Conservation (phyloP, 352 stramenopile genomes). For the Phytophthora pisi region DNA sequence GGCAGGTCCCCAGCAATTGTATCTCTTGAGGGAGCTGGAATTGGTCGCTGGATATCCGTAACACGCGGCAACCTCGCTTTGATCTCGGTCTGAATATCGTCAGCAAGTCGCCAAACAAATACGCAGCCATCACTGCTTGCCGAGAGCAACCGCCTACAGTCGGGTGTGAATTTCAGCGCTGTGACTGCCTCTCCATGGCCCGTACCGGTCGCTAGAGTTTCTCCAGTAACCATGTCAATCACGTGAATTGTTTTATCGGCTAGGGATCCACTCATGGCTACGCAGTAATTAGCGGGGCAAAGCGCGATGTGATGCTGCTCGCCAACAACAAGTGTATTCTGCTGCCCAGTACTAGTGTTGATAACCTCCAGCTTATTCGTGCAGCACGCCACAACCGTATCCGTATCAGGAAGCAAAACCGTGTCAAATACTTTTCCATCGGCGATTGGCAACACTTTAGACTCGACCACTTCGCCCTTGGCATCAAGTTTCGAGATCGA, state of each 20-base stretch:
- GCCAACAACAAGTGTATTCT: conserved; percentile 65
- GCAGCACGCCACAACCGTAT: conserved; percentile 68
- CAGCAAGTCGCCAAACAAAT: conserved; percentile 87
- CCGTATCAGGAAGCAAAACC: conserved; percentile 69
- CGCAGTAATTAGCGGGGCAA: conserved; percentile 68
- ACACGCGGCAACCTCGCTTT: conserved; percentile 58
- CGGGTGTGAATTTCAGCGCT: conserved; percentile 81
- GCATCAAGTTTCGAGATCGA: conserved; percentile 55
- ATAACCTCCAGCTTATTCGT: conserved; percentile 88
- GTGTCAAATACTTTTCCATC: conserved; percentile 84
- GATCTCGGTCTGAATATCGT: conserved; percentile 75
- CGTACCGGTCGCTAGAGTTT: conserved; percentile 75
- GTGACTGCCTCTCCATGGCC: conserved; percentile 89
- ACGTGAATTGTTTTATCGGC: conserved; percentile 90
- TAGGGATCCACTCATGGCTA: conserved; percentile 81
- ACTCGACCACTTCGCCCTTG: conserved; percentile 45
- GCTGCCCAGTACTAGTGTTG: conserved; percentile 63
- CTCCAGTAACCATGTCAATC: conserved; percentile 79
- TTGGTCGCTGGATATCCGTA: conserved; percentile 31
- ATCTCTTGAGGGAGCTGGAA: conserved; percentile 35
- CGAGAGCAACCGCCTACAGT: conserved; percentile 87
- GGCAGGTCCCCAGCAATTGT: conserved; percentile 1
- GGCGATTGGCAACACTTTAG: conserved; percentile 57
- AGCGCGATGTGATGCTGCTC: conserved; percentile 77
- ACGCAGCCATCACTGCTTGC: conserved; percentile 85